phyloP scores from a whole-genome alignment of 2,329 filamentous ascomycete species.

The Neocatenulostroma microsporum region DNA sequence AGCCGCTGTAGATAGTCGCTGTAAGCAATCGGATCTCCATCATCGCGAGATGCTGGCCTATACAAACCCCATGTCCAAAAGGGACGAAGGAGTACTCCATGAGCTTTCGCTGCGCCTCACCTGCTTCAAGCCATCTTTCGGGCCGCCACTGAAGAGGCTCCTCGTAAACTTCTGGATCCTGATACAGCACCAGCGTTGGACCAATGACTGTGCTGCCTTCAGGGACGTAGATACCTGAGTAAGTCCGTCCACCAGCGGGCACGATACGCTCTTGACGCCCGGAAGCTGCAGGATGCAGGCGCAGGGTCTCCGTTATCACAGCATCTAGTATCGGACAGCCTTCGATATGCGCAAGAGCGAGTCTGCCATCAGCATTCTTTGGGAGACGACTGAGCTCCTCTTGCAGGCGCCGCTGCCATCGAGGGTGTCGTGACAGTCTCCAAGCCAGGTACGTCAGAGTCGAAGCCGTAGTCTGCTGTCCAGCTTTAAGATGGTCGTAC shows the following conservation, averaged over 20 bases:
- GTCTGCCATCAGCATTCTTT: background rate
- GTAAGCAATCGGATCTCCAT: background rate
- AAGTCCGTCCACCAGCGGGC: background rate
- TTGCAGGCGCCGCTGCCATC: background rate
- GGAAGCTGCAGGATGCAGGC: background rate
- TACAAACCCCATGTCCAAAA: conserved; percentile 4
- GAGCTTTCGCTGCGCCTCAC: background rate
- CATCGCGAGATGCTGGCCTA: conserved; percentile 3
- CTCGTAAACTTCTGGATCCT: background rate
- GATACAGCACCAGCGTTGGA: background rate
- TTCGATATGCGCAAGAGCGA: background rate
- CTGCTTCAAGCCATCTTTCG: background rate
- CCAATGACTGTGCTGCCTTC: background rate
- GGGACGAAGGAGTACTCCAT: conserved; percentile 5
- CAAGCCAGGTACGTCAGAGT: background rate
- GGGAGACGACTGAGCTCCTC: background rate
- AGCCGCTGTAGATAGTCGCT: background rate
- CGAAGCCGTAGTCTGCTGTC: background rate
- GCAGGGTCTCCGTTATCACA: background rate
- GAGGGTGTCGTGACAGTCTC: background rate
- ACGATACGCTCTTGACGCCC: background rate
- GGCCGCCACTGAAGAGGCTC: background rate
- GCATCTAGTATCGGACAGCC: background rate
- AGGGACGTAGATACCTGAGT: background rate
- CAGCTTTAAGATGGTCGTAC: background rate